phyloP scores from a whole-genome alignment of 202 grass and related monocot genomes.

The Hordeum pubiflorum region DNA sequence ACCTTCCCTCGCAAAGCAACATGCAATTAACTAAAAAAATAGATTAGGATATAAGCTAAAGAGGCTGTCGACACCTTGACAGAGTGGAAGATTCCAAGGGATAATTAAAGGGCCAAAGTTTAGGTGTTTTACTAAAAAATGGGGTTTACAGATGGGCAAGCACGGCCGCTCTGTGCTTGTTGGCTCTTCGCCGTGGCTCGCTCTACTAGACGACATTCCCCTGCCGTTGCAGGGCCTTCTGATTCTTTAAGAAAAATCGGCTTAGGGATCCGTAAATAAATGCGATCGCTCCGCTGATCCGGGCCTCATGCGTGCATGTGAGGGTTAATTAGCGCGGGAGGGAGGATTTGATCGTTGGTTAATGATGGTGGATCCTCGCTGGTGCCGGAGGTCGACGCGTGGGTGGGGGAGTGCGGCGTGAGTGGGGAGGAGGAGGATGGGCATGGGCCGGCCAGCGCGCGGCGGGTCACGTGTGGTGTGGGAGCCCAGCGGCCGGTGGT shows the following conservation, averaged over 20 bases:
- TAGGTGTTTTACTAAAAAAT: neutral
- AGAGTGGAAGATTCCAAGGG: conserved; percentile 55
- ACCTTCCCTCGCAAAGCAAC: conserved; percentile 12
- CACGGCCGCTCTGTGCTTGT: neutral
- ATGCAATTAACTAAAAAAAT: neutral
- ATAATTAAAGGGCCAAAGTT: neutral
- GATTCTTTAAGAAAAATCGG: conserved; percentile 39
- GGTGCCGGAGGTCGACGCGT: neutral
- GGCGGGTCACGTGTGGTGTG: conserved; percentile 10
- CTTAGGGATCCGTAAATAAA: conserved; percentile 72
- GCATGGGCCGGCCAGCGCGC: neutral
- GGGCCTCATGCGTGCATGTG: neutral
- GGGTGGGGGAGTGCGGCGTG: neutral
- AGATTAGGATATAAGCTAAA: conserved; percentile 1
- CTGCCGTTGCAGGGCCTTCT: neutral
- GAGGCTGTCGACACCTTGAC: conserved; percentile 20
- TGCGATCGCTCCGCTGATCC: conserved; percentile 15
- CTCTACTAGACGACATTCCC: conserved; percentile 52
- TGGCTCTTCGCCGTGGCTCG: neutral
- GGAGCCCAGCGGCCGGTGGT: neutral
- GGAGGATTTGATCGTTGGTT: neutral
- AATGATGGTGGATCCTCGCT: neutral
- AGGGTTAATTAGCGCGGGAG: neutral
- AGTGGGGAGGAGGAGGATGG: neutral
- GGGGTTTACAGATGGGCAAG: neutral